Evolutionary conservation across 805 yeast species (phyloP).

Genomic region (Naumovozyma castellii): DNA sequence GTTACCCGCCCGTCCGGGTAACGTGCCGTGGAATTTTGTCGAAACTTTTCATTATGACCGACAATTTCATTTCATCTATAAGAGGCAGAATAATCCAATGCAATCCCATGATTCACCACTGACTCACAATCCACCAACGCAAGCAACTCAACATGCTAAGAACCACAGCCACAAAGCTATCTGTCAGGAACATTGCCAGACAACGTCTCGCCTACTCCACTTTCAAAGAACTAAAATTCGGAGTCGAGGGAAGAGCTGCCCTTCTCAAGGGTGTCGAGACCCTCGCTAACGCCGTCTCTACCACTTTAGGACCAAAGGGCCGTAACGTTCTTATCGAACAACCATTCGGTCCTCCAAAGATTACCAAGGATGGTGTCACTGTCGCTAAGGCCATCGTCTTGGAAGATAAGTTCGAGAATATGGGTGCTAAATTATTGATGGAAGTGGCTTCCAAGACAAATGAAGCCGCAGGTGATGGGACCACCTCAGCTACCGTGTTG

Average conservation of each 20-base stretch:
- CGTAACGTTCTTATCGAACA: constrained; percentile 95
- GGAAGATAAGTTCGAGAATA: constrained; percentile 85
- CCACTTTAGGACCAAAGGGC: constrained; percentile 96
- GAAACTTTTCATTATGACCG: no score
- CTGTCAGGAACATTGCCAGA: constrained; percentile 3
- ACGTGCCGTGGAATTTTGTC: not conserved
- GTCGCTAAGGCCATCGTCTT: constrained; percentile 81
- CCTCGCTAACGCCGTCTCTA: constrained; percentile 91
- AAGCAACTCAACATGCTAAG: constrained; percentile 11
- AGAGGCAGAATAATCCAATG: no score
- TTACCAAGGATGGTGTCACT: constrained; percentile 98
- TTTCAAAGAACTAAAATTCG: constrained; percentile 92
- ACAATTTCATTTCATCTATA: no score
- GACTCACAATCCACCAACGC: not conserved
- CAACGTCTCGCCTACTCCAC: constrained; percentile 30
- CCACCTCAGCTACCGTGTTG: constrained; percentile 92
- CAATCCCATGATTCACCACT: no score
- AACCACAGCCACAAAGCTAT: constrained; percentile 11
- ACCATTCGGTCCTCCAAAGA: constrained; percentile 92
- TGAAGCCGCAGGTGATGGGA: constrained; percentile 97
- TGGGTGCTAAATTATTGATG: constrained; percentile 91
- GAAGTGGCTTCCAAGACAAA: constrained; percentile 97
- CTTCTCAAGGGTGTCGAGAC: constrained; percentile 87
- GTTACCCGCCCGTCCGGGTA: no score
- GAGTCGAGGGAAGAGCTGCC: constrained; percentile 96